Evolutionary conservation across 2,329 filamentous ascomycete genomes (phyloP).

Genomic region (Penicillium sp.): DNA sequence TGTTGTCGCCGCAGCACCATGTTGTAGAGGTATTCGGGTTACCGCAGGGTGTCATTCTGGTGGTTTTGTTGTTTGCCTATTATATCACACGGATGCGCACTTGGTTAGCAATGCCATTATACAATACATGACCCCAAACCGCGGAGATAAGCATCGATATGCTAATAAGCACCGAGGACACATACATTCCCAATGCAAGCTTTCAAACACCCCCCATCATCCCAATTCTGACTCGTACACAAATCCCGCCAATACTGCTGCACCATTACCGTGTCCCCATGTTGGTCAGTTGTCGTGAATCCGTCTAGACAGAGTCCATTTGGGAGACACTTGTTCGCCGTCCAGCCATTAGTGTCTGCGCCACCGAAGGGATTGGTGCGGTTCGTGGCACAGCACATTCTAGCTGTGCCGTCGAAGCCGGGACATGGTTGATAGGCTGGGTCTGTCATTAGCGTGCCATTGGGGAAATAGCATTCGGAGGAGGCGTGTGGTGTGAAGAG

Average conservation of each 20-base stretch:
- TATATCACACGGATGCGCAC: not conserved
- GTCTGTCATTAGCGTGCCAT: not conserved
- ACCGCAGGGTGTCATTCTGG: not conserved
- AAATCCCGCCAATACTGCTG: slow-evolving; percentile 8
- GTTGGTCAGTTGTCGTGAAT: not conserved
- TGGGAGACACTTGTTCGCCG: slow-evolving; percentile 5
- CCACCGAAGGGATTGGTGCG: slow-evolving; percentile 5
- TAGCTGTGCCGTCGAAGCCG: not conserved
- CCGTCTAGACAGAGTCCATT: slow-evolving; percentile 7
- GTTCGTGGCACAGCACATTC: slow-evolving; percentile 10
- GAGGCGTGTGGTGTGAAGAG: not conserved
- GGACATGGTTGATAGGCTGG: not conserved
- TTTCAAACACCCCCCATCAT: not conserved
- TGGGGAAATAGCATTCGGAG: slow-evolving; percentile 2
- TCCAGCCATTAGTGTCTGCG: slow-evolving; percentile 1
- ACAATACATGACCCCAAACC: not conserved
- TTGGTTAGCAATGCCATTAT: not conserved
- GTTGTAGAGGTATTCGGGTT: slow-evolving; percentile 1
- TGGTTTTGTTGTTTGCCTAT: not conserved
- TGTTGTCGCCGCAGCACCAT: slow-evolving; percentile 5
- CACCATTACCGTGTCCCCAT: not conserved
- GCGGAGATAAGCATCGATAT: not conserved
- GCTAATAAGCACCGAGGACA: not conserved
- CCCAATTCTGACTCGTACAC: slow-evolving; percentile 8
- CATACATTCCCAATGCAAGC: not conserved